Percentiles rank a stretch among this genome's conserved stretches.
These are phyloP conservation scores for Isoetes taiwanensis DNA, from an alignment of 75 land plant genomes.

Conservation along the genomic window DNA sequence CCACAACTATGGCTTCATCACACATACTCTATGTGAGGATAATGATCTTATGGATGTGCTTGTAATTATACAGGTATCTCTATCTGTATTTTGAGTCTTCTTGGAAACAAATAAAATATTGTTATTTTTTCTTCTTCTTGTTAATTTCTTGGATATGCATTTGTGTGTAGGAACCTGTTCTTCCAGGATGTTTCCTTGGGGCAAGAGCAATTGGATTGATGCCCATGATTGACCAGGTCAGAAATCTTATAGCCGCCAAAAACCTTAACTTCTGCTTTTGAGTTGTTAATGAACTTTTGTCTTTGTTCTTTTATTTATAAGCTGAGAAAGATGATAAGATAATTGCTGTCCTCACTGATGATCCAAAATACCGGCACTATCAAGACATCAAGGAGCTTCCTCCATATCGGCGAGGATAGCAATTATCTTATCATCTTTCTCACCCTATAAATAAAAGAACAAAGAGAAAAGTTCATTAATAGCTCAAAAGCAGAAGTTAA, in stretches of 20 bases:
- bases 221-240: slow-evolving; percentile 95
- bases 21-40: slow-evolving; percentile 86
- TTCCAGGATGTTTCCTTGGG: slow-evolving; percentile 73
- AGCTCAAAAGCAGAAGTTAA: no score
- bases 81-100: not conserved
- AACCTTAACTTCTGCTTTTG: slow-evolving; percentile 53
- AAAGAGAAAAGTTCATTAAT: no score
- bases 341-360: slow-evolving; percentile 33
- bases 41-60: slow-evolving; percentile 90
- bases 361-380: slow-evolving; percentile 38
- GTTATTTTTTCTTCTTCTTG: no score
- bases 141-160: not conserved
- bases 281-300: no score
- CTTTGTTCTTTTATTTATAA: no score
- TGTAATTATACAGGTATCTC: slow-evolving; percentile 74
- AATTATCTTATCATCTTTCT: no score
- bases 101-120: no score
- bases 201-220: slow-evolving; percentile 88
- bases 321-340: slow-evolving; percentile 46
- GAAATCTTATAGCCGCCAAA: no score
- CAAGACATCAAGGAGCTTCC: slow-evolving; percentile 43
- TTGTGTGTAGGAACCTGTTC: slow-evolving; percentile 59
- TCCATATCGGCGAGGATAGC: slow-evolving; percentile 29
- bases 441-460: no score
- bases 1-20: slow-evolving; percentile 98